Conservation (phyloP, 1,284 basidiomycete genomes). For the Trametes sp. region DNA sequence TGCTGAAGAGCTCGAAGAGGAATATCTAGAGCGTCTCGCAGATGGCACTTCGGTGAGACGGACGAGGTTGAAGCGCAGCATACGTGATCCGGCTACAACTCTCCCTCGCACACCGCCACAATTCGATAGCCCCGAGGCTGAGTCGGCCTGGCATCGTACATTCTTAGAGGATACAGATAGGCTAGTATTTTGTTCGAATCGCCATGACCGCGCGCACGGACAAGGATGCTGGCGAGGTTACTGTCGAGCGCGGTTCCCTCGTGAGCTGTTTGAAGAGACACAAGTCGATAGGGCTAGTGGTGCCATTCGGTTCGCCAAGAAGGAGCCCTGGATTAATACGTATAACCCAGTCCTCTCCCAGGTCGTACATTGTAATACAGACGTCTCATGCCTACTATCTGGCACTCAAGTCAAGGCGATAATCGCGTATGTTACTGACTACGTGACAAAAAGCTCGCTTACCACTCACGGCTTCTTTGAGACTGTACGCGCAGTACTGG, state of each 20-base stretch:
- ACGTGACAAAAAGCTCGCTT: constrained; percentile 16
- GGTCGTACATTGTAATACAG: neutral
- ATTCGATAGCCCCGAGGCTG: neutral
- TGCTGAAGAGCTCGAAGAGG: neutral
- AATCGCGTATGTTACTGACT: constrained; percentile 9
- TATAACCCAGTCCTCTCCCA: constrained; percentile 3
- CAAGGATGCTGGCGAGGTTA: constrained; percentile 8
- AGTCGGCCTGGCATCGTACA: neutral
- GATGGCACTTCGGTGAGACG: neutral
- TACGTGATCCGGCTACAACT: constrained; percentile 3
- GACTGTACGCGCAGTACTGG: neutral
- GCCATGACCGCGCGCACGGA: constrained; percentile 4
- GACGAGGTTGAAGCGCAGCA: neutral
- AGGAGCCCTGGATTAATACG: constrained; percentile 24
- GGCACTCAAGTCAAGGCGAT: constrained; percentile 20
- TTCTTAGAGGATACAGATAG: constrained; percentile 1
- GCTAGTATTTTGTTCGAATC: constrained; percentile 6
- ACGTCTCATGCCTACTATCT: constrained; percentile 15
- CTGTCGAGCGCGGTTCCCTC: constrained; percentile 11
- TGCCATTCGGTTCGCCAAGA: constrained; percentile 14
- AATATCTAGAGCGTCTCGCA: neutral
- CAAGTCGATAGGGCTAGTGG: constrained; percentile 10
- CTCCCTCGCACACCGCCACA: neutral
- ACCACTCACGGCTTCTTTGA: constrained; percentile 20
- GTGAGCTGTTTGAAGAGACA: neutral